These are phyloP conservation scores for Myxozyma vanderwaltii DNA, from an alignment of 805 yeast species.

Conservation along the genomic window DNA sequence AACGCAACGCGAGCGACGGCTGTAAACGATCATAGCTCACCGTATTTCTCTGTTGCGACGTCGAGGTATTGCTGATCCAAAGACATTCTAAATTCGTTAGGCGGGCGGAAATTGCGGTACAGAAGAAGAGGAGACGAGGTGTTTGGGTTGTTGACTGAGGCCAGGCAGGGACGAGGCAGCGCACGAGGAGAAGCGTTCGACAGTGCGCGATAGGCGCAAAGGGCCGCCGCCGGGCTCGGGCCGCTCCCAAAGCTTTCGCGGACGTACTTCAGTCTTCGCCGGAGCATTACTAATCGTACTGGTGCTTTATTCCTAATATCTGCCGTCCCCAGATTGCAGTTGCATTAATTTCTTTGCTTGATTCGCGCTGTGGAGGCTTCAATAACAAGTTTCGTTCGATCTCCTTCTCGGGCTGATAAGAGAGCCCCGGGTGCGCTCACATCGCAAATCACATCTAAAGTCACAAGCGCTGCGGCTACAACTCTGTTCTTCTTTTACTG, in stretches of 20 bases:
- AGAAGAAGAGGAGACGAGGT: neutral
- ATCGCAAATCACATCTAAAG: too few relatives aligned
- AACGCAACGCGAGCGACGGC: neutral
- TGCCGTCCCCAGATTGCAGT: neutral
- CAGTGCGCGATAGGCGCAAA: slow-evolving; percentile 12
- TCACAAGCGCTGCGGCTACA: too few relatives aligned
- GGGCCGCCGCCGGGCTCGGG: slow-evolving; percentile 16
- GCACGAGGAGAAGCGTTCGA: neutral
- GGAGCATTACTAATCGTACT: neutral
- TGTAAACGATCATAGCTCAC: neutral
- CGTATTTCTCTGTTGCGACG: slow-evolving; percentile 21
- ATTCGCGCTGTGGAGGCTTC: neutral
- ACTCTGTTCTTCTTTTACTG: too few relatives aligned
- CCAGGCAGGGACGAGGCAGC: slow-evolving; percentile 7
- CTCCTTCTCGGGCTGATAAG: neutral
- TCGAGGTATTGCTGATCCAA: slow-evolving; percentile 33
- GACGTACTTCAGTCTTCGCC: neutral
- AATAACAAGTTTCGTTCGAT: neutral
- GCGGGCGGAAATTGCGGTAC: slow-evolving; percentile 17
- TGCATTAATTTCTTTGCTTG: neutral
- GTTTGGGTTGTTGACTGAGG: neutral
- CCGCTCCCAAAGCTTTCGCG: slow-evolving; percentile 2
- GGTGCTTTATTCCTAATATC: neutral
- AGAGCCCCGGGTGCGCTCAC: neutral
- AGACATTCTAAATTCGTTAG: slow-evolving; percentile 27